Percentiles rank a stretch among this genome's conserved stretches.
These are phyloP conservation scores for Allantophomopsis lycopodina DNA, from an alignment of 2,329 filamentous ascomycete species.

Conservation along the genomic window DNA sequence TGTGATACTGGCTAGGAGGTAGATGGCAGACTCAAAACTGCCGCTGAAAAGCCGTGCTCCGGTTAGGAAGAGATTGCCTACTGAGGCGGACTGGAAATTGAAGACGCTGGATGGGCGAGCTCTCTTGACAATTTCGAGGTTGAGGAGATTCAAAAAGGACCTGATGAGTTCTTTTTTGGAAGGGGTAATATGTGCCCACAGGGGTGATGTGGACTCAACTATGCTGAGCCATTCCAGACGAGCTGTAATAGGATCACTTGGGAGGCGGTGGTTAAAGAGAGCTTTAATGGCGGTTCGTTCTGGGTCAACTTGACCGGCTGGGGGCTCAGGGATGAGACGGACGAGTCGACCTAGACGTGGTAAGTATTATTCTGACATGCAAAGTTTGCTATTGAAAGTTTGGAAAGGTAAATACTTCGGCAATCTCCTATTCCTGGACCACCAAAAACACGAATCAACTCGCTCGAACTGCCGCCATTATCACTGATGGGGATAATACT, in stretches of 20 bases:
- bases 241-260: conserved; percentile 44
- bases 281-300: conserved; percentile 65
- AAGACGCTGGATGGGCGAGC: conserved; percentile 60
- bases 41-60: conserved; percentile 84
- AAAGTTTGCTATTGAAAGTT: neutral
- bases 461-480: conserved; percentile 88
- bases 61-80: conserved; percentile 70
- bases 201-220: conserved; percentile 63
- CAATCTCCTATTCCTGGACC: conserved; percentile 78
- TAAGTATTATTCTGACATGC: neutral
- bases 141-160: conserved; percentile 62
- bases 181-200: conserved; percentile 61
- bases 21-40: conserved; percentile 85
- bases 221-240: conserved; percentile 77
- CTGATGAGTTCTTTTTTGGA: conserved; percentile 67
- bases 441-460: conserved; percentile 87
- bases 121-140: conserved; percentile 67
- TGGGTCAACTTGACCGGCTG: conserved; percentile 29
- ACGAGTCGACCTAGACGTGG: conserved; percentile 59
- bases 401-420: conserved; percentile 37
- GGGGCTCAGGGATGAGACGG: conserved; percentile 65
- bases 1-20: conserved; percentile 76
- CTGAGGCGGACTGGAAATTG: conserved; percentile 62
- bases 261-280: conserved; percentile 79
- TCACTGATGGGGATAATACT: conserved; percentile 84